Conservation (phyloP, 2,329 filamentous ascomycete genomes). For the Pseudocercospora fijiensis region DNA sequence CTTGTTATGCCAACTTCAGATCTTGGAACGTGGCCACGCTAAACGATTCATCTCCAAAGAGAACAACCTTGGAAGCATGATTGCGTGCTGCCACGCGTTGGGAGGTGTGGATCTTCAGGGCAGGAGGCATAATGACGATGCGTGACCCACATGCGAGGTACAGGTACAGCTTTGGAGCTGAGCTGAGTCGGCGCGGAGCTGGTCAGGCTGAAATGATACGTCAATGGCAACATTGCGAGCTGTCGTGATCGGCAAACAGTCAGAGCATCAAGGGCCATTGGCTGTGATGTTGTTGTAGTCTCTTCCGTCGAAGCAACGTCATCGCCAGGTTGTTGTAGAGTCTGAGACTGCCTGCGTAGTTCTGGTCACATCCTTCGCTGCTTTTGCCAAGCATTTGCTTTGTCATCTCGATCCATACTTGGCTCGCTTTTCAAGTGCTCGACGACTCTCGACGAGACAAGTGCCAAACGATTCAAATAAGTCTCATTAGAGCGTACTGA, state of each 20-base stretch:
- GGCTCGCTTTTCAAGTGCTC: too few species aligned
- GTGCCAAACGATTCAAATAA: too few species aligned
- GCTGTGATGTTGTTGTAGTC: background rate
- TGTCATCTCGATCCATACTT: too few species aligned
- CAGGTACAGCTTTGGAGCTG: background rate
- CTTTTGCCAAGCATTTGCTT: background rate
- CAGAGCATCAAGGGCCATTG: background rate
- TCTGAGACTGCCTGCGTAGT: background rate
- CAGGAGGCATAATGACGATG: background rate
- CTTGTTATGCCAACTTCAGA: slow-evolving; percentile 14
- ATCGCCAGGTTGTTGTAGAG: background rate
- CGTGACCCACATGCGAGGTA: background rate
- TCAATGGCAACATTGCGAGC: background rate
- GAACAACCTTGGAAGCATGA: background rate
- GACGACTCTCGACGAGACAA: too few species aligned
- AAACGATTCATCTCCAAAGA: background rate
- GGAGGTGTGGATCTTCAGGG: background rate
- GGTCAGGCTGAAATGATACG: background rate
- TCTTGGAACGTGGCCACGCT: background rate
- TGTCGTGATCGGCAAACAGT: background rate
- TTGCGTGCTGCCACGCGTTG: background rate
- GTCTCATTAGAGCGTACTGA: too few species aligned
- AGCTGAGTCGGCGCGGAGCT: background rate
- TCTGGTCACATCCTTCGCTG: background rate
- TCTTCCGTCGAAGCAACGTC: background rate